Conservation (phyloP, 1,139 yeast species). For the Protomyces lactucae-debilis region DNA sequence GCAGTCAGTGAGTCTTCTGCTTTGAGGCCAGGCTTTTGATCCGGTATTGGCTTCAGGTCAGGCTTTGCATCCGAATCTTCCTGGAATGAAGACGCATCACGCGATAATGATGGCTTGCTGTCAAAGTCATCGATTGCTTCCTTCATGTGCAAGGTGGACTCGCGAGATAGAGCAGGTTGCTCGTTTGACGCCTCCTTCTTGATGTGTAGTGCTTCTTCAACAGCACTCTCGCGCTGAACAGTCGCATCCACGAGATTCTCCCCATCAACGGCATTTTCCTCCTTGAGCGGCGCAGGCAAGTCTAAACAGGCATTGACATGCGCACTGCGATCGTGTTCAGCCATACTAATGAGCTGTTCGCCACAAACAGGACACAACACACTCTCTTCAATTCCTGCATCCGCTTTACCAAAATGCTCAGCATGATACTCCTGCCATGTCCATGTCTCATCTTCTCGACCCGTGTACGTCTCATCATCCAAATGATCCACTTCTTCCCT, state of each 20-base stretch:
- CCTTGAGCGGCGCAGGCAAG: constrained; percentile 11
- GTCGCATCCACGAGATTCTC: constrained; percentile 14
- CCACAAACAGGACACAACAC: constrained; percentile 24
- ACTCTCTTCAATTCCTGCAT: constrained; percentile 4
- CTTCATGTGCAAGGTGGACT: constrained; percentile 1
- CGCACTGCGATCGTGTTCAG: constrained; percentile 26
- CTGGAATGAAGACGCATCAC: not conserved
- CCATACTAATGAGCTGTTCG: constrained; percentile 2
- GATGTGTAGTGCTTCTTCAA: constrained; percentile 1
- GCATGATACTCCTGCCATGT: constrained; percentile 26
- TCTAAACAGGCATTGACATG: constrained; percentile 24
- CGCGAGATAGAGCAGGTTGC: not conserved
- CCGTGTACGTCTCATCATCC: constrained; percentile 19
- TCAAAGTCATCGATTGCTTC: not conserved
- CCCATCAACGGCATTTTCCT: constrained; percentile 19
- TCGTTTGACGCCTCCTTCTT: not conserved
- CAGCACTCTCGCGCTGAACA: constrained; percentile 3
- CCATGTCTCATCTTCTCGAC: constrained; percentile 19
- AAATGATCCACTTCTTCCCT: constrained; percentile 14
- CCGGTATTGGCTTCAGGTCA: not conserved
- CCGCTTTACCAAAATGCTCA: constrained; percentile 12
- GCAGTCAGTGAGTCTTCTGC: not conserved
- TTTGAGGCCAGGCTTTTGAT: not conserved
- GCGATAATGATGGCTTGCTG: not conserved
- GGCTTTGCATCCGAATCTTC: not conserved